Base-by-base conservation (phyloP, 495 filamentous ascomycete genomes). In the Penicillium atrosanguineum region DNA sequence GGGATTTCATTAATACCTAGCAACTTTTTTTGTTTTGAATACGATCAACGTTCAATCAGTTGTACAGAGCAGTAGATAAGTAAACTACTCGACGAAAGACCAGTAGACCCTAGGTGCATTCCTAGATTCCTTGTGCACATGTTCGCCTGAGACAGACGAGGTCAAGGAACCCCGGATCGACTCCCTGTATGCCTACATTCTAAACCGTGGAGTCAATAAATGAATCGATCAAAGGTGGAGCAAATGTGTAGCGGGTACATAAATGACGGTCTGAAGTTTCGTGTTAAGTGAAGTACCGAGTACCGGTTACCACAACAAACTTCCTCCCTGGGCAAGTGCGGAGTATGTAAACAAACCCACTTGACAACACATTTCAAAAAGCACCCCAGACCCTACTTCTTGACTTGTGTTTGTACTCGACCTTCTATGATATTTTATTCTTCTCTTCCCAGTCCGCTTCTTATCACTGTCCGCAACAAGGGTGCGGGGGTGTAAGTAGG, bases 311-410 rank as follows among this genome's bases (percentile, higher is more conserved):
- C 57, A 67, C 53, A 64, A 64, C 61, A 67, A 67, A 66, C 63
- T 60, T 65, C 52, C 56, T 39, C 59, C 62, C 53, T 65, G 46
- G 62, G 60, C 45, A 59, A 59, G 60, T 60, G 57, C 55, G 57
- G 60, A 66, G 63, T 65, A 65, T 63, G 63, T 54, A 57, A 66
- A 66, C 57, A 65, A 62, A 62, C 50, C 46, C 38, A 53, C 50
- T 54, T 40, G 18, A 39, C 18, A 44, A 21, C 18, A 38, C 18
- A n/a, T 23, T 34, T 44, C 40, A 34, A 34, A 34, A 34, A 34
- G 31, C 31, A 34, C 8, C 31, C 11, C 8, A 34, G 31, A 34
- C 31, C 31, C 31, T 12, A 34, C 14, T 14, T 34, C 31, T 19
- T 7, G 38, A 20, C 9, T 40, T 40, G 28, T 14, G n/a, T 21